Evolutionary conservation across 1,139 yeast species (phyloP), one percentile per base, ranked within the genome.

Genomic region (Blastobotrys aristatus): DNA sequence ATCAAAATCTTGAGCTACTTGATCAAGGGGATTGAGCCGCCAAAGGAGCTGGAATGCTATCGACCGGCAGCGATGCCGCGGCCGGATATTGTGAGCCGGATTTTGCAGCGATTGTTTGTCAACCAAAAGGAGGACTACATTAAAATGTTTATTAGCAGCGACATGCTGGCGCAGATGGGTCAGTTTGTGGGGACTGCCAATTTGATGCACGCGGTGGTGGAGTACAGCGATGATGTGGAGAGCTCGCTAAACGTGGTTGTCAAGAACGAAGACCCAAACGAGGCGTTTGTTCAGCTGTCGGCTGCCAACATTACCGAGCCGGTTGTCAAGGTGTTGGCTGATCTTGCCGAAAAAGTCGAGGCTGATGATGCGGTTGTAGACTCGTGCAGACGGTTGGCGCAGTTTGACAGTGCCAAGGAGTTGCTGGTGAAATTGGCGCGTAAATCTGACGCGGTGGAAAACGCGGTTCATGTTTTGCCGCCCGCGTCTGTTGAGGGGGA

Each of bases 31-130:
- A 36, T 48, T 29, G 50, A 43, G 2, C 51, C 50, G 1, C 55
- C 61, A 8, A 55, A 53, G 22, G 40, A 47, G 4, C 41, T 48
- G 13, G 43, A 45, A 7, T 35, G 40, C 14, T 48, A 45, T 11
- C 50, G 49, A 14, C 57, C 61, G 5, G 54, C 53, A 3, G 36
- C 44, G 2, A 32, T 58, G 22, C 62, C 62, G 2, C 44, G 56
- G 2, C 57, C 59, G 10, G 56, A 52, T 30, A 46, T 55, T 17
- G 45, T 57, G 14, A 54, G 57, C 32, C 36, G 48, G 21, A 52
- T 54, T 5, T 44, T 58, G 30, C 47, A 47, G 17, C 49, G 49
- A 27, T 47, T 56, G 3, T 58, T 58, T 41, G 42, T 38, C 8
- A 39, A 46, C 13, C 26, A 36, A 4, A 42, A 52, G 31, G 48